A percentile compares a stretch with the other conserved stretches of the same genome.
Evolutionary conservation across 1,284 basidiomycete genomes (phyloP).

Genomic region (Ustilago vetiveriae): DNA sequence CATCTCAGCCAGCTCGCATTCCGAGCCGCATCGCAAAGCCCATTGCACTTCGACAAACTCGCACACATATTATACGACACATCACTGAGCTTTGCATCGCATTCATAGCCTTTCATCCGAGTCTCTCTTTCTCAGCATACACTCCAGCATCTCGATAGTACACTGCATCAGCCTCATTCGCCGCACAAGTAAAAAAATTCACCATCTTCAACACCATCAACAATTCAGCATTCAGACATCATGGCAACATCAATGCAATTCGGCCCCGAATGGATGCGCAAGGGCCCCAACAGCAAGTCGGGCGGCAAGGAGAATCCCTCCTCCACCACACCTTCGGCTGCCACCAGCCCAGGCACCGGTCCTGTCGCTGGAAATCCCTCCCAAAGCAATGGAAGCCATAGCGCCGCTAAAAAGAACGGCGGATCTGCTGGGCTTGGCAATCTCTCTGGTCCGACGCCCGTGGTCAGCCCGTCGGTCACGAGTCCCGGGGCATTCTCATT

Average conservation of each 20-base stretch:
- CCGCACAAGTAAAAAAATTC: too few species aligned
- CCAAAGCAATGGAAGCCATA: constrained; percentile 9
- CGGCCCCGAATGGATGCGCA: constrained; percentile 65
- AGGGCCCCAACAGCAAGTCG: constrained; percentile 51
- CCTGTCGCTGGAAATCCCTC: constrained; percentile 17
- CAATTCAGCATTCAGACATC: constrained; percentile 7
- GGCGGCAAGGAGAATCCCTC: constrained; percentile 29
- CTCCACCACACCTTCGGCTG: constrained; percentile 16
- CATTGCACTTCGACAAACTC: not conserved
- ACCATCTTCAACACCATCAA: too few species aligned
- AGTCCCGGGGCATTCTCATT: constrained; percentile 60
- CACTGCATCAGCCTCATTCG: too few species aligned
- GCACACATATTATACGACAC: too few species aligned
- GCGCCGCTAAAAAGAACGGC: constrained; percentile 34
- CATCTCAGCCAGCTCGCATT: too few species aligned
- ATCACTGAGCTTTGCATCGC: too few species aligned
- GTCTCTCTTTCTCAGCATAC: constrained; percentile 1
- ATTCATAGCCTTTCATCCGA: not conserved
- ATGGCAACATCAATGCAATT: constrained; percentile 65
- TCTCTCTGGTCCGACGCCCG: constrained; percentile 35
- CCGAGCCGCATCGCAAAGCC: too few species aligned
- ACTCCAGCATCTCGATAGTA: constrained; percentile 6
- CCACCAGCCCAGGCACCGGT: constrained; percentile 27
- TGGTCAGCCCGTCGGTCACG: constrained; percentile 38
- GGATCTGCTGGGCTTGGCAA: constrained; percentile 31